Percentiles rank a stretch among this genome's conserved stretches.
These are phyloP conservation scores for Blepharisma undulans DNA, from an alignment of 169 alveolate species.

Conservation along the genomic window DNA sequence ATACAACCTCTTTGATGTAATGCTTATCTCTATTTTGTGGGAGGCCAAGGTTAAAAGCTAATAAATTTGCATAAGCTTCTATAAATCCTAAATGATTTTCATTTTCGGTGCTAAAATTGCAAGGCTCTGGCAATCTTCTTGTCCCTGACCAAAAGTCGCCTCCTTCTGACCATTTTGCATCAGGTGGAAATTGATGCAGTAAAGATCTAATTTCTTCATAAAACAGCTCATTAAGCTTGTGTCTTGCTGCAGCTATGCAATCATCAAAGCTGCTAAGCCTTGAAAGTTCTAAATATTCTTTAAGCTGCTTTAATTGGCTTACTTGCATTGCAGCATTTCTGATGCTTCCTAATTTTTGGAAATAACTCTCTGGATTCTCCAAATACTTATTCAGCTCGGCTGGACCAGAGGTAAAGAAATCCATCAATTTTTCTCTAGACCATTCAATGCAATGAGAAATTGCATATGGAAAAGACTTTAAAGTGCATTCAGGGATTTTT, in stretches of 20 bases:
- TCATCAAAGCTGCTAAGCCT: conserved; percentile 43
- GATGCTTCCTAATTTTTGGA: background rate
- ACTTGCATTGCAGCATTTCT: background rate
- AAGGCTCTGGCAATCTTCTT: conserved; percentile 96
- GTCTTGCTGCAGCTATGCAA: conserved; percentile 84
- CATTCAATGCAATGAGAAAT: conserved; percentile 98
- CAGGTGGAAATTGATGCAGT: conserved; percentile 94
- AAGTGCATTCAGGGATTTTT: conserved; percentile 72
- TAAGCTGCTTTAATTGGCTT: background rate
- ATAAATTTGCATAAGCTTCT: conserved; percentile 89
- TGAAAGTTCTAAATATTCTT: background rate
- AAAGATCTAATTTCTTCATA: conserved; percentile 91
- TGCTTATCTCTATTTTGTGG: conserved; percentile 47
- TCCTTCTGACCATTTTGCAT: conserved; percentile 93
- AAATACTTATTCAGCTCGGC: background rate
- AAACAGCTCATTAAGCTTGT: conserved; percentile 86
- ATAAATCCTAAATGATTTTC: conserved; percentile 86
- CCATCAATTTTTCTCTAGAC: conserved; percentile 97
- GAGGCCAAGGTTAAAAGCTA: conserved; percentile 80
- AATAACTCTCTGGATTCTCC: background rate
- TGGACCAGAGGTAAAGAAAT: conserved; percentile 40
- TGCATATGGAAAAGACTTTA: conserved; percentile 96
- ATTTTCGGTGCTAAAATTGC: conserved; percentile 86
- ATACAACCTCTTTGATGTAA: background rate
- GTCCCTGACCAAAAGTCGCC: conserved; percentile 98